Evolutionary conservation across 768 basidiomycete species (phyloP), one percentile per base, ranked within the genome.

Genomic region (Auricularia sp.): DNA sequence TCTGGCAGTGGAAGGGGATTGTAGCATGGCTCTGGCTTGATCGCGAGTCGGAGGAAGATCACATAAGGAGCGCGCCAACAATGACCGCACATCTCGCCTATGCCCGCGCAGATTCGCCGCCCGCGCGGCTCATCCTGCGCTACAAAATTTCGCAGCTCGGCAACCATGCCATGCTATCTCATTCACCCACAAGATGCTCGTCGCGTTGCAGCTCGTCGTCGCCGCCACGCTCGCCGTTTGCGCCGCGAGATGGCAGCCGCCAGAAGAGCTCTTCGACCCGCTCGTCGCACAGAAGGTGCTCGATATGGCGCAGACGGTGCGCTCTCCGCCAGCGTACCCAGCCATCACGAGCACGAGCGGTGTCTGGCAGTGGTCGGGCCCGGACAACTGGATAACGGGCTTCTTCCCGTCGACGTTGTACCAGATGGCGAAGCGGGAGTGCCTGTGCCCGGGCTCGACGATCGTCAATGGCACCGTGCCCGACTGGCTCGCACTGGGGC

Each of bases 301-400:
- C 12, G 77, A 77, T n/a, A 84, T 83, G 1, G 81, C 83, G 43
- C 75, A 81, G 3, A 67, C 77, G 7, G 72, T 78, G 16, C 76
- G 80, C 33, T 67, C 72, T 18, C 77, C 83, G 2, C 71, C 79
- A 34, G 61, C 76, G 61, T 84, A 85, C 71, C 87, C 87, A 0
- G 82, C 87, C 66, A 87, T 82, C 67, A 89, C 87, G 3, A 73
- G 23, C 7, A 59, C 56, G 34, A 12, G 10, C 56, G 56, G 56
- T 8, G 34, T 33, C 29, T 59, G 56, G 56, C 23, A 75, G 6
- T 79, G 76, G 67, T 83, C 85, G 72, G 54, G 65, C 3, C 79
- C 85, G 0, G 78, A 86, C 67, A 81, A 81, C 2, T 88, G 87
- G 86, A 86, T 86, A 0, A 81, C 84, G 1, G 86, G 85, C 0